Conservation (phyloP, 2,329 filamentous ascomycete species). For the Botrytis tulipae region DNA sequence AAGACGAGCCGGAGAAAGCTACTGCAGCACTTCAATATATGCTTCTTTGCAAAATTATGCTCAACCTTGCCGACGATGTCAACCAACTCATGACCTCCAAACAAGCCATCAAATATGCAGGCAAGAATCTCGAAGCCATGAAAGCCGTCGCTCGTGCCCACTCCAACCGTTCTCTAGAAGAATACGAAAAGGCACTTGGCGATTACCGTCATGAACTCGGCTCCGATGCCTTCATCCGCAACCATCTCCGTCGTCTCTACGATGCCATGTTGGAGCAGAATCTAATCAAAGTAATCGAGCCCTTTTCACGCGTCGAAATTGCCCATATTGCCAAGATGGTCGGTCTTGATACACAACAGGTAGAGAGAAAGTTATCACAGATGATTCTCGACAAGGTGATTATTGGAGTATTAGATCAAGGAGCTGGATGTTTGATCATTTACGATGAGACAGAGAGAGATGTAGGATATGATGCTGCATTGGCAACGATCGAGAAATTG, state of each 20-base stretch:
- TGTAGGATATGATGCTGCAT: slow-evolving; percentile 87
- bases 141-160: slow-evolving; percentile 97
- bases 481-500: slow-evolving; percentile 94
- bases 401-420: slow-evolving; percentile 94
- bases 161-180: slow-evolving; percentile 90
- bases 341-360: slow-evolving; percentile 90
- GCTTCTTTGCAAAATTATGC: slow-evolving; percentile 99
- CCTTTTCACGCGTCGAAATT: slow-evolving; percentile 95
- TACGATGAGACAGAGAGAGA: slow-evolving; percentile 94
- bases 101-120: slow-evolving; percentile 93
- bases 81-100: slow-evolving; percentile 93
- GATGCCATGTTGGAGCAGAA: slow-evolving; percentile 99
- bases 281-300: slow-evolving; percentile 98
- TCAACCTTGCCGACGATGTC: slow-evolving; percentile 95
- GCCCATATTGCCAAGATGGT: slow-evolving; percentile 98
- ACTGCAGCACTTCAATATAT: slow-evolving; percentile 98
- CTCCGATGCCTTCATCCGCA: slow-evolving; percentile 92
- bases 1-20: slow-evolving; percentile 85
- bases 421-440: slow-evolving; percentile 94
- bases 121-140: slow-evolving; percentile 96
- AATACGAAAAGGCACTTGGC: slow-evolving; percentile 91
- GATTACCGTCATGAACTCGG: slow-evolving; percentile 92
- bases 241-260: slow-evolving; percentile 92
- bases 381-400: slow-evolving; percentile 99
- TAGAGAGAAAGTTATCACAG: slow-evolving; percentile 96